Percentiles rank a stretch among this genome's conserved stretches.
Conservation (phyloP, 805 yeast genomes). For the Wickerhamomyces chaumierensis region DNA sequence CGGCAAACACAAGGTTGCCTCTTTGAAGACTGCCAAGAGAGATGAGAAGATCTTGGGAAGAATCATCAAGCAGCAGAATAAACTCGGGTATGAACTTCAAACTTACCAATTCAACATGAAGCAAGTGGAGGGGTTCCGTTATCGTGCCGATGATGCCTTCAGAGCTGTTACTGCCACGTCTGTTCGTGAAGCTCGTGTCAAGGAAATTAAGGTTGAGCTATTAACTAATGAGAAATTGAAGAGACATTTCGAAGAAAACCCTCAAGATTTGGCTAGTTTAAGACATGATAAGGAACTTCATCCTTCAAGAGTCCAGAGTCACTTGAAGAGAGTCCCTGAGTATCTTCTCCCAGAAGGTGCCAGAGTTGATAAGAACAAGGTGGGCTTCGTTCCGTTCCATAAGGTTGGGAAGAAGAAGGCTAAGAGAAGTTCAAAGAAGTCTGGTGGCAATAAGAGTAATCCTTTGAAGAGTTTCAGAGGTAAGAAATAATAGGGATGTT, state of each 20-base stretch:
- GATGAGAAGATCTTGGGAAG: conserved; percentile 81
- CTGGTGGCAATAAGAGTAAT: conserved; percentile 39
- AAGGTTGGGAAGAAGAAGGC: conserved; percentile 37
- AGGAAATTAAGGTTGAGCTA: conserved; percentile 79
- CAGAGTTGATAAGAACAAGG: conserved; percentile 37
- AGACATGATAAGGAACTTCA: conserved; percentile 90
- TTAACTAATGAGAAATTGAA: conserved; percentile 82
- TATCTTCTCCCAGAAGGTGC: conserved; percentile 79
- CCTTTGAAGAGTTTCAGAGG: conserved; percentile 52
- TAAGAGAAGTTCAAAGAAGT: conserved; percentile 21
- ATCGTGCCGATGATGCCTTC: conserved; percentile 94
- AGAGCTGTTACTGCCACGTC: conserved; percentile 86
- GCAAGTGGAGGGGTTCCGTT: conserved; percentile 92
- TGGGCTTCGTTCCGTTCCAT: conserved; percentile 69
- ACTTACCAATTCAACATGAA: conserved; percentile 88
- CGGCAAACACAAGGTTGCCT: conserved; percentile 82
- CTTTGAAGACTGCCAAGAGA: conserved; percentile 54
- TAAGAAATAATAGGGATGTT: conserved; percentile 5
- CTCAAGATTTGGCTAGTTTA: conserved; percentile 79
- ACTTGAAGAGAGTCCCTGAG: conserved; percentile 86
- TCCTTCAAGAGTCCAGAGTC: conserved; percentile 70
- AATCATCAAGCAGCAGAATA: conserved; percentile 65
- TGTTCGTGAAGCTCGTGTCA: conserved; percentile 85
- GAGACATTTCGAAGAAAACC: conserved; percentile 94
- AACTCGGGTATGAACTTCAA: conserved; percentile 59